Evolutionary conservation across 2,329 filamentous ascomycete genomes (phyloP).

Genomic region (Thelonectria rubi): DNA sequence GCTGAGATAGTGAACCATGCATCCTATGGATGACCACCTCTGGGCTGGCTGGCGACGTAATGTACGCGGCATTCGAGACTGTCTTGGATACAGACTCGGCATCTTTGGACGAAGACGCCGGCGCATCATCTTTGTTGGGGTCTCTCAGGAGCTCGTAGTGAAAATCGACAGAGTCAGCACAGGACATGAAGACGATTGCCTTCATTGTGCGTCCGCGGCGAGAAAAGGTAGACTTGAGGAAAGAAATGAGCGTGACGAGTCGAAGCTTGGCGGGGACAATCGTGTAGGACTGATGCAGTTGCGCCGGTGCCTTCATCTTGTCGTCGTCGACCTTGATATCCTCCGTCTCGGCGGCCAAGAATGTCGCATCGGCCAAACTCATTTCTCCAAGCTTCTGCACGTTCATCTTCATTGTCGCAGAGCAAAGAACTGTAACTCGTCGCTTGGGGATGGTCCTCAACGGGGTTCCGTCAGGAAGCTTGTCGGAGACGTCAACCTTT

Average conservation of each 20-base stretch:
- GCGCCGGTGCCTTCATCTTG: conserved; percentile 78
- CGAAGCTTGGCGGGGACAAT: conserved; percentile 90
- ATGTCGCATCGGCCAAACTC: conserved; percentile 89
- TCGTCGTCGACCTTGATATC: conserved; percentile 57
- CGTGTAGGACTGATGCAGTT: conserved; percentile 91
- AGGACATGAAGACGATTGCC: conserved; percentile 95
- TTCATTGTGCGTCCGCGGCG: conserved; percentile 94
- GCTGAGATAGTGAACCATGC: conserved; percentile 90
- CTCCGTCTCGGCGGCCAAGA: conserved; percentile 75
- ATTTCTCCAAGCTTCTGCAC: conserved; percentile 94
- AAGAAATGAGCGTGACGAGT: conserved; percentile 84
- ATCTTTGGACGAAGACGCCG: conserved; percentile 44
- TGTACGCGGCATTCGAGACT: conserved; percentile 73
- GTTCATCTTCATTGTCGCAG: conserved; percentile 97
- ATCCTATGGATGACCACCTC: conserved; percentile 82
- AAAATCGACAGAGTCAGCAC: conserved; percentile 96
- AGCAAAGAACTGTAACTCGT: conserved; percentile 89
- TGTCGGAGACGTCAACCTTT: conserved; percentile 66
- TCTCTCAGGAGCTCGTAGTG: conserved; percentile 84
- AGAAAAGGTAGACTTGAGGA: conserved; percentile 87
- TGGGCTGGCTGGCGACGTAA: conserved; percentile 79
- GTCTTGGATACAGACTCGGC: conserved; percentile 61
- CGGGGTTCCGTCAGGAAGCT: conserved; percentile 65
- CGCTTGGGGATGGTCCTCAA: conserved; percentile 75
- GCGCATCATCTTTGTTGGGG: conserved; percentile 43